These are phyloP conservation scores for Aspergillus spinulosporus DNA, from an alignment of 2,329 filamentous ascomycete genomes.

Conservation along the genomic window DNA sequence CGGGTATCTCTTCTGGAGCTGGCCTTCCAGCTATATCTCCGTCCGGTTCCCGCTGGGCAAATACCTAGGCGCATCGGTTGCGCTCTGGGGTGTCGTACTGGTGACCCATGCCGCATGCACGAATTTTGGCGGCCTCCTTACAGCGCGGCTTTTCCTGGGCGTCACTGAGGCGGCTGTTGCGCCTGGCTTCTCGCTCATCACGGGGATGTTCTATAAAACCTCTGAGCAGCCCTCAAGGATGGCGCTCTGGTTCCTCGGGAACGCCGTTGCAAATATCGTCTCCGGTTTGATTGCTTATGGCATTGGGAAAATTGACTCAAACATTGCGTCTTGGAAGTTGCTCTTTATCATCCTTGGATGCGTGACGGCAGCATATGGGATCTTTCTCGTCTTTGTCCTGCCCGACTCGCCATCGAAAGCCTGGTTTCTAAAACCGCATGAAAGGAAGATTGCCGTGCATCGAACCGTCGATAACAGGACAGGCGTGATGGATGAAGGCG, in stretches of 20 bases:
- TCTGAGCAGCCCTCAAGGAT: not conserved
- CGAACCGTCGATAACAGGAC: conserved; percentile 3
- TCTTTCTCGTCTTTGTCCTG: conserved; percentile 1
- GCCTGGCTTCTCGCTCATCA: not conserved
- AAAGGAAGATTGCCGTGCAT: conserved; percentile 6
- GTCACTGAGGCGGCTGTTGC: no score
- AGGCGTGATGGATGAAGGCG: not conserved
- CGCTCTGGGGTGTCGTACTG: not conserved
- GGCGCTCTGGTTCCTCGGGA: not conserved
- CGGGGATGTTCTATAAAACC: not conserved
- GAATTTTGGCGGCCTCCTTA: not conserved
- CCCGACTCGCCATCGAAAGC: conserved; percentile 8
- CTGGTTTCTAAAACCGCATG: not conserved
- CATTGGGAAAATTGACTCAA: conserved; percentile 7
- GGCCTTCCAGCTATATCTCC: not conserved
- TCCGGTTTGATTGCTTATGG: not conserved
- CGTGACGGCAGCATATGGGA: not conserved
- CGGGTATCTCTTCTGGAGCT: not conserved
- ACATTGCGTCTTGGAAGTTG: conserved; percentile 21
- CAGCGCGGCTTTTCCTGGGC: no score
- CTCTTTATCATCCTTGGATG: conserved; percentile 9
- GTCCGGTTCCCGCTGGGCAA: not conserved
- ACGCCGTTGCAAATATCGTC: not conserved
- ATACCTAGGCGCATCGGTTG: not conserved
- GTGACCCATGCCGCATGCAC: not conserved